Conservation (phyloP, 2,329 filamentous ascomycete genomes). For the Fusarium tanahbumbuense region DNA sequence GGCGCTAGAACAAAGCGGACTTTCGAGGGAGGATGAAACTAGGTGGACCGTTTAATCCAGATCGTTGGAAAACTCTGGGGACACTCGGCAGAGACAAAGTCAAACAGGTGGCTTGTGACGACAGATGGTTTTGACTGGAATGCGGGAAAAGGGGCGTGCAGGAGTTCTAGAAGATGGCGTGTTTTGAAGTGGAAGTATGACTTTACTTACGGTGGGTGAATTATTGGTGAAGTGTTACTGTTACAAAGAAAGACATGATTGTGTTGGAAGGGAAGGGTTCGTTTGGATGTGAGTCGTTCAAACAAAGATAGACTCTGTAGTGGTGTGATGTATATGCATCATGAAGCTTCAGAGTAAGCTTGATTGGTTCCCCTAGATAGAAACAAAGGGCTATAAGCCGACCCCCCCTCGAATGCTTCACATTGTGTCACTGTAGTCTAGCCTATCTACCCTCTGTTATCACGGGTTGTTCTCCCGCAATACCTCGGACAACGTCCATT, state of each 20-base stretch:
- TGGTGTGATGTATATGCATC: background rate
- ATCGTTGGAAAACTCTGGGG: slow-evolving; percentile 22
- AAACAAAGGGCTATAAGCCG: background rate
- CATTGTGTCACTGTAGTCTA: background rate
- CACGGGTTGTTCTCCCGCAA: background rate
- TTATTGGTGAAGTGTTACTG: background rate
- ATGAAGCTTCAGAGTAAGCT: background rate
- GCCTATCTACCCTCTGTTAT: background rate
- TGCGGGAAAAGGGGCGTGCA: slow-evolving; percentile 31
- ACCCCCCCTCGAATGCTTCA: background rate
- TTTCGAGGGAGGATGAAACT: background rate
- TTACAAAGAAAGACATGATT: background rate
- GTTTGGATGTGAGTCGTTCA: background rate
- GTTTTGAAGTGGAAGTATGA: slow-evolving; percentile 5
- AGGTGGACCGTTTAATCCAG: slow-evolving; percentile 19
- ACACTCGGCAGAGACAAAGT: slow-evolving; percentile 23
- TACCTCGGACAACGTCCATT: background rate
- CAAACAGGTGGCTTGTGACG: slow-evolving; percentile 12
- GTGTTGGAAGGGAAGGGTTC: background rate
- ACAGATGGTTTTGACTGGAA: slow-evolving; percentile 22
- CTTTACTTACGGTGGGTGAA: slow-evolving; percentile 19
- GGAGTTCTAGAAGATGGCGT: slow-evolving; percentile 22
- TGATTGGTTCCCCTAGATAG: background rate
- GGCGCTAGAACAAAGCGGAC: slow-evolving; percentile 26
- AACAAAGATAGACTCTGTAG: background rate